Evolutionary conservation across 2,329 filamentous ascomycete genomes (phyloP).

Genomic region (Cladophialophora immunda): DNA sequence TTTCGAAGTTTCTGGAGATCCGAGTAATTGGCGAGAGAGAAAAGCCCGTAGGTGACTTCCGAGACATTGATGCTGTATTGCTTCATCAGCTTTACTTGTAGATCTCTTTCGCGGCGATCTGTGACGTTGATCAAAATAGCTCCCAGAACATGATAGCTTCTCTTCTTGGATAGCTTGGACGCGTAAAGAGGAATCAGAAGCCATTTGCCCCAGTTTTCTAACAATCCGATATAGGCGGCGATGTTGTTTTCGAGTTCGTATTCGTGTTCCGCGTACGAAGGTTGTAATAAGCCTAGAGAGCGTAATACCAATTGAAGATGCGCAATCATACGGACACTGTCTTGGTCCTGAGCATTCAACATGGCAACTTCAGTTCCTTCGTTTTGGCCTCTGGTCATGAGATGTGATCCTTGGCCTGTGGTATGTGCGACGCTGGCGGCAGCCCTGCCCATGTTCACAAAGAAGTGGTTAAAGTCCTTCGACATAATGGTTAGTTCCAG

Average conservation of each 20-base stretch:
- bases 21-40: constrained; percentile 63
- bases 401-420: constrained; percentile 41
- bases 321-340: constrained; percentile 72
- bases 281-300: constrained; percentile 61
- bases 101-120: constrained; percentile 69
- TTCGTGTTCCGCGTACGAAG: constrained; percentile 53
- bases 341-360: constrained; percentile 58
- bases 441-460: constrained; percentile 52
- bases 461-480: constrained; percentile 53
- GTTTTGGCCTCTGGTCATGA: constrained; percentile 48
- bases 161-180: constrained; percentile 71
- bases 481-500: constrained; percentile 55
- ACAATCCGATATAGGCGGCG: constrained; percentile 80
- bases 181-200: constrained; percentile 89
- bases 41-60: constrained; percentile 69
- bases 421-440: constrained; percentile 48
- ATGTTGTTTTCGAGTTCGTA: constrained; percentile 76
- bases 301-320: constrained; percentile 75
- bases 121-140: constrained; percentile 78
- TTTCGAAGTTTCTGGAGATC: constrained; percentile 42
- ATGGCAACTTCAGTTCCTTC: constrained; percentile 46
- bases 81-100: constrained; percentile 77
- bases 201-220: constrained; percentile 76
- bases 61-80: constrained; percentile 76
- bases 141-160: constrained; percentile 74